Percentiles rank a stretch among this genome's conserved stretches.
Evolutionary conservation across 352 stramenopile genomes (phyloP).

Genomic region (Globisporangium irregulare): DNA sequence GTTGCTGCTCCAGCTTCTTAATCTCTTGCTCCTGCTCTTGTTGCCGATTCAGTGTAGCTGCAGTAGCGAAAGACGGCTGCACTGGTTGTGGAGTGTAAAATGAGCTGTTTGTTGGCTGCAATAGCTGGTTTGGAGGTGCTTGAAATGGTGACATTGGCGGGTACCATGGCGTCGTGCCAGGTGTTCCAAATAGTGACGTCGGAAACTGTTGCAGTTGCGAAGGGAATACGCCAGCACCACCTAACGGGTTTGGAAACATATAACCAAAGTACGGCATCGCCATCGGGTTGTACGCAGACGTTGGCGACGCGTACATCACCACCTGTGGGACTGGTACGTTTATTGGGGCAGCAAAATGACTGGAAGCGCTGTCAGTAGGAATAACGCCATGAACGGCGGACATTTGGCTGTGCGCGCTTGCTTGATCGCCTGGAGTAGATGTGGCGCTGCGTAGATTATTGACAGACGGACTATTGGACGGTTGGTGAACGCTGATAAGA

Average conservation of each 20-base stretch:
- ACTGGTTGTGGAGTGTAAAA: not conserved
- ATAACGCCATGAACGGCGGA: not conserved
- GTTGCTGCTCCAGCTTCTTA: conserved; percentile 17
- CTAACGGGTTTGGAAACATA: conserved; percentile 1
- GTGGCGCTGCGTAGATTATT: not conserved
- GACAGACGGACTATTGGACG: not conserved
- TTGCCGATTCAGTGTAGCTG: not conserved
- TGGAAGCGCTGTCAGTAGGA: not conserved
- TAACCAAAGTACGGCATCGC: conserved; percentile 7
- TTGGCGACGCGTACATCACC: not conserved
- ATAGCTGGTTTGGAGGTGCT: not conserved
- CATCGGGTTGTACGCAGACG: not conserved
- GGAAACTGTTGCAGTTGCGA: not conserved
- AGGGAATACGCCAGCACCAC: not conserved
- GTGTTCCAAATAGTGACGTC: not conserved
- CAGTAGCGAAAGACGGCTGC: not conserved
- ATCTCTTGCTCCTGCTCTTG: conserved; percentile 19
- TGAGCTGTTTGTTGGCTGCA: not conserved
- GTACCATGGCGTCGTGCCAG: conserved; percentile 4
- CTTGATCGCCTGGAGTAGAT: not conserved
- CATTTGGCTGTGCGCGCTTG: not conserved
- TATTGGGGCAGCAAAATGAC: not conserved
- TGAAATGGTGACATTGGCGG: not conserved
- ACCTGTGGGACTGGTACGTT: not conserved
- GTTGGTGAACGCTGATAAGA: not conserved